Evolutionary conservation across 805 yeast species (phyloP).

Genomic region (Sugiyamaella chiloensis): DNA sequence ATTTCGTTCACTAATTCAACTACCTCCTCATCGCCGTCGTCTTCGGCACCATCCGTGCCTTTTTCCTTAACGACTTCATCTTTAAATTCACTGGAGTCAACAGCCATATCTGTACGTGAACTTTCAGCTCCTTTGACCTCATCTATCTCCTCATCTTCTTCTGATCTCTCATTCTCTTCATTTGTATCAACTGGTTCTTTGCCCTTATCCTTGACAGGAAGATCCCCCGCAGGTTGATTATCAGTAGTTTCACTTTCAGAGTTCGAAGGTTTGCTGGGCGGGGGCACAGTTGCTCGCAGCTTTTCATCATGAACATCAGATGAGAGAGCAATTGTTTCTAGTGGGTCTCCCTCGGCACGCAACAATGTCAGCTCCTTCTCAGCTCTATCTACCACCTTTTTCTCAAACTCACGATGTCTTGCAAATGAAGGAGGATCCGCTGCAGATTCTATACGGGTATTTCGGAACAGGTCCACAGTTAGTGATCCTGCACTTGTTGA

Average conservation of each 20-base stretch:
- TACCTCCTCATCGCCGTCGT: not conserved
- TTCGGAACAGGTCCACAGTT: slow-evolving; percentile 72
- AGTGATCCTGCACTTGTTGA: slow-evolving; percentile 69
- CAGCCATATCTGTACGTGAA: too few species aligned
- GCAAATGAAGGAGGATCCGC: slow-evolving; percentile 83
- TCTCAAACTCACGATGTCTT: slow-evolving; percentile 55
- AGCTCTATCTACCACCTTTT: slow-evolving; percentile 26
- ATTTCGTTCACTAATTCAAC: not conserved
- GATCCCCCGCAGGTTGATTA: slow-evolving; percentile 5
- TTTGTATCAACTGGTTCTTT: slow-evolving; percentile 18
- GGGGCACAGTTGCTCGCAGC: not conserved
- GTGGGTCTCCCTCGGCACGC: slow-evolving; percentile 16
- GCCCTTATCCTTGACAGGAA: slow-evolving; percentile 13
- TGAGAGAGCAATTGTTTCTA: slow-evolving; percentile 12
- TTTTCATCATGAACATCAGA: slow-evolving; percentile 2
- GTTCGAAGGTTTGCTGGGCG: not conserved
- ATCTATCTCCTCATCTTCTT: slow-evolving; percentile 1
- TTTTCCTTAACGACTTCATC: not conserved
- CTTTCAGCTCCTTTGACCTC: too few species aligned
- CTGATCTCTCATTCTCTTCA: slow-evolving; percentile 1
- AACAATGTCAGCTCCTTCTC: slow-evolving; percentile 17
- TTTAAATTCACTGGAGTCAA: not conserved
- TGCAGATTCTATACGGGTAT: slow-evolving; percentile 37
- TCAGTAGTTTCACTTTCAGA: not conserved
- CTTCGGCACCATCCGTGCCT: not conserved